Conservation (phyloP, 2,329 filamentous ascomycete species). For the Chaetothyriales sp. region DNA sequence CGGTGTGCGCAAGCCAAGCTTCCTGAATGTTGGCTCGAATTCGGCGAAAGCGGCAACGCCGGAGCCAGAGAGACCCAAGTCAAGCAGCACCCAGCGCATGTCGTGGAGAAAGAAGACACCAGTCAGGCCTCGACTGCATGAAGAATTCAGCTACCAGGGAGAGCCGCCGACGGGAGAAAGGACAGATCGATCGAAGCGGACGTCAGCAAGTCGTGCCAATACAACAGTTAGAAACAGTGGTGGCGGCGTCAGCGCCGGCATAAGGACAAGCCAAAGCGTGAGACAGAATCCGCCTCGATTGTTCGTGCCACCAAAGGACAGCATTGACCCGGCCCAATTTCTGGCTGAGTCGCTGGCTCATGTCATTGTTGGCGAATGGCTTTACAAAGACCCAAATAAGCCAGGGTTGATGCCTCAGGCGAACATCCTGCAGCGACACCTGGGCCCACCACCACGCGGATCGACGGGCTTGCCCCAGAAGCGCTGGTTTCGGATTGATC, state of each 20-base stretch:
- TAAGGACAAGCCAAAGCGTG: background rate
- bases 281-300: background rate
- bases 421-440: background rate
- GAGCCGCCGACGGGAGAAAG: background rate
- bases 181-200: background rate
- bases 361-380: conserved; percentile 1
- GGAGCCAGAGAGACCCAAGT: background rate
- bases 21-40: background rate
- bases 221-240: background rate
- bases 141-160: background rate
- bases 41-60: background rate
- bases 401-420: conserved; percentile 1
- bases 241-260: background rate
- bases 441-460: background rate
- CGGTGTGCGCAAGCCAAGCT: background rate
- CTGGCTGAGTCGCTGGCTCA: conserved; percentile 1
- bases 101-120: background rate
- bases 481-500: conserved; percentile 1
- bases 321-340: background rate
- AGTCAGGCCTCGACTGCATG: background rate
- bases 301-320: background rate
- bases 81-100: background rate
- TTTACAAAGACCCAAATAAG: conserved; percentile 1
- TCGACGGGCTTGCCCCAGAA: background rate
- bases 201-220: background rate